Evolutionary conservation across 768 basidiomycete species (phyloP).

Genomic region (Gelatoporia subvermispora): DNA sequence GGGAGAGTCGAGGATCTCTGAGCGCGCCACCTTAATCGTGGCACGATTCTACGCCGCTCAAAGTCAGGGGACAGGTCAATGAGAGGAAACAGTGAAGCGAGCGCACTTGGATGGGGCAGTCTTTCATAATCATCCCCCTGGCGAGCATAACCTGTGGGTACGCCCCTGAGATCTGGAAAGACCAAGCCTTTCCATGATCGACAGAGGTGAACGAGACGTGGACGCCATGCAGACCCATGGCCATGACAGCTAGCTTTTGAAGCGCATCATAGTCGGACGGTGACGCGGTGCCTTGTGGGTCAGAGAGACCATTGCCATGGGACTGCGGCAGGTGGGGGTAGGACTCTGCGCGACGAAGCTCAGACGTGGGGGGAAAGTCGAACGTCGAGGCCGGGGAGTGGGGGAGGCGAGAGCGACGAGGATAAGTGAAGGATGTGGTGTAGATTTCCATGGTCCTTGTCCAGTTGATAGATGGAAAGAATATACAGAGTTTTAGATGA

Average conservation of each 20-base stretch:
- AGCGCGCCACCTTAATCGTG: slow-evolving; percentile 85
- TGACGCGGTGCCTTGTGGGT: slow-evolving; percentile 26
- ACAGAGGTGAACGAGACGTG: slow-evolving; percentile 75
- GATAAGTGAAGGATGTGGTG: slow-evolving; percentile 90
- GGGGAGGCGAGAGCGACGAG: slow-evolving; percentile 71
- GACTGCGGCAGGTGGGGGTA: slow-evolving; percentile 34
- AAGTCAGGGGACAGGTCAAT: background rate
- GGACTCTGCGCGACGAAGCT: slow-evolving; percentile 36
- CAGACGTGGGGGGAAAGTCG: slow-evolving; percentile 48
- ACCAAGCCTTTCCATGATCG: slow-evolving; percentile 74
- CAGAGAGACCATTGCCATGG: slow-evolving; percentile 23
- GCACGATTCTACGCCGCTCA: slow-evolving; percentile 59
- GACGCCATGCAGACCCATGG: slow-evolving; percentile 77
- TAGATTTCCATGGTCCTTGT: slow-evolving; percentile 78
- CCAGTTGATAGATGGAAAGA: slow-evolving; percentile 17
- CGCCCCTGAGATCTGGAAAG: slow-evolving; percentile 85
- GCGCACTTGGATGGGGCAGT: slow-evolving; percentile 78
- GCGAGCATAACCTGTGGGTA: slow-evolving; percentile 93
- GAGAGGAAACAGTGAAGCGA: background rate
- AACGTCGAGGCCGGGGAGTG: slow-evolving; percentile 59
- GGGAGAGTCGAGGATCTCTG: slow-evolving; percentile 87
- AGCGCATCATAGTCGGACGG: slow-evolving; percentile 68
- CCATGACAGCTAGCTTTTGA: slow-evolving; percentile 65
- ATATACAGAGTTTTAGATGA: slow-evolving; percentile 19
- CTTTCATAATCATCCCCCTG: slow-evolving; percentile 83